Conservation (phyloP, 177 flowering plant genomes). For the Vitis hybrid region DNA sequence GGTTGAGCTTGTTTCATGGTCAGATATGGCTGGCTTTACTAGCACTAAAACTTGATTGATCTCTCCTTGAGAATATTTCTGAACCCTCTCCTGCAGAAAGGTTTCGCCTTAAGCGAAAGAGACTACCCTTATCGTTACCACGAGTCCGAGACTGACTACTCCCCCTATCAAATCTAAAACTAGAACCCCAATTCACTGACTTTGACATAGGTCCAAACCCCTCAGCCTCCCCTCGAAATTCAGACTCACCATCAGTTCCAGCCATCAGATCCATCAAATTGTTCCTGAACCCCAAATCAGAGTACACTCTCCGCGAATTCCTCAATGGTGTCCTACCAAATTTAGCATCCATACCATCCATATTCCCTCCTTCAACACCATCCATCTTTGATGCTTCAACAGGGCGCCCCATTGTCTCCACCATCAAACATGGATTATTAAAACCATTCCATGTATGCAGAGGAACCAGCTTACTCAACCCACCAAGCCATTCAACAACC, state of each 20-base stretch:
- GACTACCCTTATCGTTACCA: constrained; percentile 9
- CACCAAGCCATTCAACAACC: constrained; percentile 53
- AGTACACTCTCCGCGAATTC: constrained; percentile 53
- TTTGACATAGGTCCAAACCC: constrained; percentile 21
- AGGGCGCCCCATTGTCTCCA: constrained; percentile 58
- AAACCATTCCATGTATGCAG: constrained; percentile 69
- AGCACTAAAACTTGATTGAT: constrained; percentile 14
- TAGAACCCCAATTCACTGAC: constrained; percentile 15
- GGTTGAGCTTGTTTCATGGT: constrained; percentile 10
- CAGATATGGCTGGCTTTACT: not conserved
- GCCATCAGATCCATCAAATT: constrained; percentile 80
- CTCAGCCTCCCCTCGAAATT: constrained; percentile 22
- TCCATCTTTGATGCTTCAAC: constrained; percentile 37
- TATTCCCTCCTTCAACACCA: constrained; percentile 24
- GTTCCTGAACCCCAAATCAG: constrained; percentile 63
- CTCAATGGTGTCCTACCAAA: constrained; percentile 19
- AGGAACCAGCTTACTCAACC: constrained; percentile 57
- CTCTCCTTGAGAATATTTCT: constrained; percentile 15
- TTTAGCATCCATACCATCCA: constrained; percentile 23
- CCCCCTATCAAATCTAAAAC: constrained; percentile 35
- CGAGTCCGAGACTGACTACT: constrained; percentile 13
- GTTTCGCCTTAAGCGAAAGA: constrained; percentile 21
- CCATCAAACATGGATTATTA: constrained; percentile 78
- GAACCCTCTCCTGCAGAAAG: constrained; percentile 26
- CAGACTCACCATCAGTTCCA: constrained; percentile 35